Percentiles rank a stretch among this genome's conserved stretches.
Conservation (phyloP, 2,329 filamentous ascomycete genomes). For the Cercospora sp. region DNA sequence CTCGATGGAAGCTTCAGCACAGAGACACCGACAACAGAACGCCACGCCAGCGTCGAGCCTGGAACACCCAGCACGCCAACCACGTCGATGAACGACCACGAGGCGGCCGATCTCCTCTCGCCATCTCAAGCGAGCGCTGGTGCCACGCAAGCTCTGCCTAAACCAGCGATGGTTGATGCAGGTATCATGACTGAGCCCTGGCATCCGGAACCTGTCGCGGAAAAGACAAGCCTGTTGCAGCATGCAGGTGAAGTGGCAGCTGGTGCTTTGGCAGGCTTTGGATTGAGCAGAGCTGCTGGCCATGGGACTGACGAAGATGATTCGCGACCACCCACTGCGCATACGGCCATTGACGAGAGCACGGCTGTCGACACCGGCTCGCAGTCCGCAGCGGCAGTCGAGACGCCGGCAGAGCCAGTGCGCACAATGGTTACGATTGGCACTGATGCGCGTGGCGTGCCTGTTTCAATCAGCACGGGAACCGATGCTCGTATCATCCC, state of each 20-base stretch:
- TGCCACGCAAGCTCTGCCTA: slow-evolving; percentile 6
- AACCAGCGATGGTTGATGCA: slow-evolving; percentile 58
- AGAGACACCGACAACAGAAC: slow-evolving; percentile 28
- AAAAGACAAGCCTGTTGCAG: slow-evolving; percentile 25
- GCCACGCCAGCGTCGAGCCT: slow-evolving; percentile 44
- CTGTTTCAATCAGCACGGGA: slow-evolving; percentile 18
- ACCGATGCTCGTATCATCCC: slow-evolving; percentile 21
- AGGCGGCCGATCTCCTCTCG: slow-evolving; percentile 12
- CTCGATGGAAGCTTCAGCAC: slow-evolving; percentile 19
- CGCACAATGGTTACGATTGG: slow-evolving; percentile 19
- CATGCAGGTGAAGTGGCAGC: slow-evolving; percentile 36
- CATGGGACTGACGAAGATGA: neutral
- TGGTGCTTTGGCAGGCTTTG: slow-evolving; percentile 40
- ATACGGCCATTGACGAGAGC: neutral
- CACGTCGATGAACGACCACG: slow-evolving; percentile 20
- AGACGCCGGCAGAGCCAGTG: neutral
- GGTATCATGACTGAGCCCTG: slow-evolving; percentile 64
- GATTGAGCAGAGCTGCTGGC: slow-evolving; percentile 34
- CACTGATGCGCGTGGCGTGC: slow-evolving; percentile 18
- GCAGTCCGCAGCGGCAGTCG: neutral
- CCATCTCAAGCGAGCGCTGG: neutral
- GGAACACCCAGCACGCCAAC: slow-evolving; percentile 22
- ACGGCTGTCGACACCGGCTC: slow-evolving; percentile 1
- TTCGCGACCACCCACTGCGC: neutral
- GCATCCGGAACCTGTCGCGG: slow-evolving; percentile 41